Evolutionary conservation across 2,329 filamentous ascomycete genomes (phyloP), one percentile per base, ranked within the genome.

Genomic region (Ophiostoma pallidulum): DNA sequence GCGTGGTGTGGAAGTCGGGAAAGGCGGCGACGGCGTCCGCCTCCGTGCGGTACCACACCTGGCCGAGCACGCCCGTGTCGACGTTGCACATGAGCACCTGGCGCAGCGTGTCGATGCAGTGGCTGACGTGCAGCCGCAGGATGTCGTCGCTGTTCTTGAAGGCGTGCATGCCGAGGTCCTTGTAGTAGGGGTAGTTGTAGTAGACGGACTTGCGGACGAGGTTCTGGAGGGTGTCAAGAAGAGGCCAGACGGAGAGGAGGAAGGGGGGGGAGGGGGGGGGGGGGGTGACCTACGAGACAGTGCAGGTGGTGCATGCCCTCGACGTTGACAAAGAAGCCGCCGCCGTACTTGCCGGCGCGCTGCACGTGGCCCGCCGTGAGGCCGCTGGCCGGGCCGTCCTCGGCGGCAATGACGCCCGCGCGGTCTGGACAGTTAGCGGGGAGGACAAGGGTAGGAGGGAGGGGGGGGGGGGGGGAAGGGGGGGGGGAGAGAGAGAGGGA

Each of bases 81-180:
- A 74, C 66, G 24, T 72, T 75, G 60, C 78, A 82, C 75, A 81
- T 81, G 13, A 82, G 66, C 14, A 78, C 73, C 57, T 82, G 78
- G 1, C 78, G 73, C 38, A 82, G 50, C 4, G 74, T 75, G 52
- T 82, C 79, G 28, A 82, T 64, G 50, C 79, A 82, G 51, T 82
- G 78, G 5, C 76, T 75, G 54, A 78, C 66, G 57, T 83, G 79
- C 2, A 69, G 65, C 20, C 67, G 68, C 7, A 82, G 60, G 37
- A 81, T 72, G 31, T 65, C 60, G 18, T 77, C 74, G 4, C 72
- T 66, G 55, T 82, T 80, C 16, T 59, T 57, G 54, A 82, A 83
- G 0, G 75, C 70, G 2, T 75, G 72, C 19, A 67, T 56, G 4
- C 71, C 71, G 22, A 69, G 55, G 0, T 57, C 57, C 51, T 68